Evolutionary conservation across 257 asterid species (phyloP).

Genomic region (Cinchona pubescens): DNA sequence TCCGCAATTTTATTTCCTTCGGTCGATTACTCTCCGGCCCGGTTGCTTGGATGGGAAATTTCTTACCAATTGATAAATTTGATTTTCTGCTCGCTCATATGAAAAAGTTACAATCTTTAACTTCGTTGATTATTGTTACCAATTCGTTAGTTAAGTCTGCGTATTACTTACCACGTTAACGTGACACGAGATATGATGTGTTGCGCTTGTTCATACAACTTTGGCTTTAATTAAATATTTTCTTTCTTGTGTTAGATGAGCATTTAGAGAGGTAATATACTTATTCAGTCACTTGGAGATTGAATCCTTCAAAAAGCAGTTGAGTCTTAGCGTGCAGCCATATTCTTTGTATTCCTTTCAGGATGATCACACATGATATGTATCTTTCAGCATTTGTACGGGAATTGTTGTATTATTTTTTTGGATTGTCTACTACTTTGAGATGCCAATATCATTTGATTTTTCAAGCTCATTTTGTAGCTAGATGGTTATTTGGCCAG

Average conservation of each 20-base stretch:
- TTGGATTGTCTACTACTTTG: conserved; percentile 5
- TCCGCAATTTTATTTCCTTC: conserved; percentile 77
- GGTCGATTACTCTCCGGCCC: conserved; percentile 86
- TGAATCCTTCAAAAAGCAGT: background rate
- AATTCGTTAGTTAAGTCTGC: too few species aligned
- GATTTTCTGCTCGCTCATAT: background rate
- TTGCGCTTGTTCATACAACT: background rate
- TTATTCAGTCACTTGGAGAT: background rate
- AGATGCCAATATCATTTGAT: conserved; percentile 10
- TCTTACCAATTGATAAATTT: too few species aligned
- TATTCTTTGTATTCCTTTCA: conserved; percentile 31
- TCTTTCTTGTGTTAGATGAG: background rate
- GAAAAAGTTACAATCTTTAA: too few species aligned
- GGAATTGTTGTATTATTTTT: conserved; percentile 7
- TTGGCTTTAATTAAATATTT: too few species aligned
- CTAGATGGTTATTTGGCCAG: conserved; percentile 93
- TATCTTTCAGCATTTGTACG: conserved; percentile 71
- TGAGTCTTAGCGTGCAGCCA: background rate
- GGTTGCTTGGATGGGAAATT: conserved; percentile 72
- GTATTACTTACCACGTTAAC: too few species aligned
- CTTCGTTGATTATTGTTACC: too few species aligned
- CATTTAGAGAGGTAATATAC: background rate
- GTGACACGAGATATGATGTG: too few species aligned
- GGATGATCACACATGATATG: conserved; percentile 91
- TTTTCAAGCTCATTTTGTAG: conserved; percentile 40